These are phyloP conservation scores for Rhodotorula glutinis DNA, from an alignment of 1,284 basidiomycete genomes.

Conservation along the genomic window DNA sequence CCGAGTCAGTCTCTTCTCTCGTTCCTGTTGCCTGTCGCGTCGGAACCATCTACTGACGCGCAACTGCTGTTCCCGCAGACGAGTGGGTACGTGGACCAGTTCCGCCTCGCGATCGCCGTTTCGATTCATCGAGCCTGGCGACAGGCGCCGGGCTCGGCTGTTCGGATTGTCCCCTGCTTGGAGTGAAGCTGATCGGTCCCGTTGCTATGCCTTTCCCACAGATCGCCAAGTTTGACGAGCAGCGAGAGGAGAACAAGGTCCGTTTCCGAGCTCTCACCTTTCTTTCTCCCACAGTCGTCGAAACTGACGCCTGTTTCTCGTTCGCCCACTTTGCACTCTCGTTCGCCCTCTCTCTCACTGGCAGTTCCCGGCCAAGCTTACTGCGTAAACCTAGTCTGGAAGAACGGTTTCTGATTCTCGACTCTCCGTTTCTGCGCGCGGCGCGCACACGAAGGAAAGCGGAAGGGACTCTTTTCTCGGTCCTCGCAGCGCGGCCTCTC, in stretches of 20 bases:
- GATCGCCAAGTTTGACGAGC: conserved; percentile 85
- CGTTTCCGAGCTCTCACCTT: not conserved
- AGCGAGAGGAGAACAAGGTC: conserved; percentile 72
- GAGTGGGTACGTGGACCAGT: conserved; percentile 6
- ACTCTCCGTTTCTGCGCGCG: too few species aligned
- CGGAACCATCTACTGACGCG: not conserved
- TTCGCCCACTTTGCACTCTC: too few species aligned
- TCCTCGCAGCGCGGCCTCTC: too few species aligned
- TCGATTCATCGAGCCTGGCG: too few species aligned
- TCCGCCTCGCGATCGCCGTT: too few species aligned
- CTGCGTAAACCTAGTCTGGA: not conserved
- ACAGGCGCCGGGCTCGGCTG: too few species aligned
- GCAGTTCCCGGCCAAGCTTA: conserved; percentile 67
- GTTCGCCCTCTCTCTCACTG: too few species aligned
- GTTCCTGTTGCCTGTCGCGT: not conserved
- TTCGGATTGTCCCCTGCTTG: too few species aligned
- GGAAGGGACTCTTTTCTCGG: too few species aligned
- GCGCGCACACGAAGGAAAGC: too few species aligned
- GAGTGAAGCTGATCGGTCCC: conserved; percentile 44
- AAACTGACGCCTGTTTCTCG: not conserved
- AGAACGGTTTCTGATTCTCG: not conserved
- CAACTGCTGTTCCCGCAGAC: not conserved
- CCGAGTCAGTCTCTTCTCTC: conserved; percentile 70
- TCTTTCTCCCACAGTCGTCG: too few species aligned
- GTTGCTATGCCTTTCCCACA: conserved; percentile 46